Conservation (phyloP, 306 rosid species). For the Delonix regia region DNA sequence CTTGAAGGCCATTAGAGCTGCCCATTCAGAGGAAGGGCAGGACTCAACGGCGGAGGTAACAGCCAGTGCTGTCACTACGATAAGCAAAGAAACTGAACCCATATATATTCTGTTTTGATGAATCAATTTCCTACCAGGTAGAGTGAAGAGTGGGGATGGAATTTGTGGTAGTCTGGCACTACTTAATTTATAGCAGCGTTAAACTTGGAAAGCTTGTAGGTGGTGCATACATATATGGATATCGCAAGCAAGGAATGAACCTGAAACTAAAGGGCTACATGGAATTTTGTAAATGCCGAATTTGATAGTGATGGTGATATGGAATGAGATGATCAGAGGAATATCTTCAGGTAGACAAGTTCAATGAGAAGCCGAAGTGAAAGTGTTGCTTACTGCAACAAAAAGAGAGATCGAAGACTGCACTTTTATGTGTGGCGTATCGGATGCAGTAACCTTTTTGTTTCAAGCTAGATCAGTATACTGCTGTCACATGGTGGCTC, state of each 20-base stretch:
- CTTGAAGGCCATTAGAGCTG: slow-evolving; percentile 66
- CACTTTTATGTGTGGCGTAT: slow-evolving; percentile 7
- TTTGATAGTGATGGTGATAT: slow-evolving; percentile 1
- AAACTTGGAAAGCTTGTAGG: background rate
- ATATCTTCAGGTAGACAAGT: background rate
- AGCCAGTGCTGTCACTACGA: slow-evolving; percentile 22
- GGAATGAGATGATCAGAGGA: background rate
- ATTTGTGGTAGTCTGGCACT: background rate
- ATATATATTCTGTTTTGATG: slow-evolving; percentile 14
- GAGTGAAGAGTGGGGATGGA: background rate
- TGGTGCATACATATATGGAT: background rate
- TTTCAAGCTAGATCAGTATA: too few relatives aligned
- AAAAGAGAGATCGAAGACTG: slow-evolving; percentile 18
- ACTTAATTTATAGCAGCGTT: background rate
- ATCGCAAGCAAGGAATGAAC: background rate
- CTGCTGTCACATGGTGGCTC: too few relatives aligned
- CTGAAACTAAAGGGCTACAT: background rate
- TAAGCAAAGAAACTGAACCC: slow-evolving; percentile 6
- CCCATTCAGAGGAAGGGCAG: slow-evolving; percentile 71
- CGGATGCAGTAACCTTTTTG: too few relatives aligned
- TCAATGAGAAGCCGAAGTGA: background rate
- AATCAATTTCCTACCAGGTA: background rate
- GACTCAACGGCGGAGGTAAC: slow-evolving; percentile 20
- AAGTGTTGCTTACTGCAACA: slow-evolving; percentile 14
- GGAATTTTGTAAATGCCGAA: slow-evolving; percentile 14